Conservation (phyloP, 805 yeast genomes). For the Wickerhamomyces strasburgensis region DNA sequence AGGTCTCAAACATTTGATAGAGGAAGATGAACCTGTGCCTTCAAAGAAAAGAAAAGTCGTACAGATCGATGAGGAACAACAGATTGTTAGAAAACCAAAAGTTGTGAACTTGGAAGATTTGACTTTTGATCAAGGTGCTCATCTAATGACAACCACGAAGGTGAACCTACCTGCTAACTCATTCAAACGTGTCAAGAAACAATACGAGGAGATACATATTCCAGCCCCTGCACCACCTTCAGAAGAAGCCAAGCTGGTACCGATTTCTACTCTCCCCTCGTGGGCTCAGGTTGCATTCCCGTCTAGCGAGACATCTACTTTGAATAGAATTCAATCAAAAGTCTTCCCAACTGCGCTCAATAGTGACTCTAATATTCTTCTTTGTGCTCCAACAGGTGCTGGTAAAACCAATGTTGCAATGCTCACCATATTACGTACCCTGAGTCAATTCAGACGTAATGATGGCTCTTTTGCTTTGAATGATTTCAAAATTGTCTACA, state of each 20-base stretch:
- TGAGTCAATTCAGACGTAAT: constrained; percentile 46
- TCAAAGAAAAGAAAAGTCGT: constrained; percentile 25
- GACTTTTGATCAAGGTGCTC: constrained; percentile 69
- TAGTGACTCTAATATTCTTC: constrained; percentile 62
- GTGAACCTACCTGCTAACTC: constrained; percentile 82
- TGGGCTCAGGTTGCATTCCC: constrained; percentile 85
- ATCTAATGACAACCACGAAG: constrained; percentile 58
- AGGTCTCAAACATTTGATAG: constrained; percentile 37
- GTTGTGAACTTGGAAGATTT: constrained; percentile 60
- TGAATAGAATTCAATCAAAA: constrained; percentile 81
- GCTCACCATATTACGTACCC: constrained; percentile 63
- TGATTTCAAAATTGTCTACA: constrained; percentile 73
- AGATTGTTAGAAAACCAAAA: constrained; percentile 36
- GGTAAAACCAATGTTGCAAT: constrained; percentile 98
- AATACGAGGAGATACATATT: constrained; percentile 86
- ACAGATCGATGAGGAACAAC: neutral
- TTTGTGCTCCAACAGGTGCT: constrained; percentile 99
- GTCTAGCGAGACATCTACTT: constrained; percentile 51
- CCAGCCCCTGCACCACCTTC: constrained; percentile 70
- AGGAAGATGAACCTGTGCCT: constrained; percentile 18
- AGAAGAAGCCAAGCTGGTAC: constrained; percentile 39
- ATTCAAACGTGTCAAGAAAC: constrained; percentile 61
- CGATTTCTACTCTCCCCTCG: constrained; percentile 60
- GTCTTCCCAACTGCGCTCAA: constrained; percentile 76
- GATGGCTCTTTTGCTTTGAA: constrained; percentile 48